Evolutionary conservation across 1,284 basidiomycete species (phyloP), one percentile per base, ranked within the genome.

Genomic region (Spongispora temasekensis): DNA sequence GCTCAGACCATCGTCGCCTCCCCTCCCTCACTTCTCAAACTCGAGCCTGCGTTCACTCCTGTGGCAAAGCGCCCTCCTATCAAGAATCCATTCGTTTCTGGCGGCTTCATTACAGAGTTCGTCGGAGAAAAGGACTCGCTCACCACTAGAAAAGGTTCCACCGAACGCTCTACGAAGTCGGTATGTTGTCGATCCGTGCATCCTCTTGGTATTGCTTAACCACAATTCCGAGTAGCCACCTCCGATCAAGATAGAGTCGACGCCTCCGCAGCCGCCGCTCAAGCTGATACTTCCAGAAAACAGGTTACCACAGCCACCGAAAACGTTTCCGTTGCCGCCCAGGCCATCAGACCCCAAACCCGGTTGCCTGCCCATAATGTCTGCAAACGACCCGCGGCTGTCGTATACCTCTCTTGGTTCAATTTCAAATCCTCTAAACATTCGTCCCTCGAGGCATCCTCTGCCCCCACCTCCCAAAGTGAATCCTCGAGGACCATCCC

Each of bases 41-140:
- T n/a, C n/a, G n/a, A 62, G 27, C 53, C 57, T 12, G 35, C 53
- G 31, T 13, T 51, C 30, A 54, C 61, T 13, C 21, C 40, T 1
- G 52, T 21, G 27, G 34, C 56, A 19, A 71, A 65, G 58, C 64
- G 63, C 5, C 58, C 53, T 34, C 65, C 51, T 51, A 63, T 68
- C 62, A 73, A 57, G 75, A 81, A 81, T 67, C 77, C 80, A n/a
- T 83, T 83, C 60, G 77, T 83, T n/a, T 82, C 82, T n/a, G 79
- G 76, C 27, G 81, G 83, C 12, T 79, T 81, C 53, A 71, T 83
- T 59, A 79, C 78, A 15, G 79, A 81, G 52, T 81, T 82, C 50
- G 74, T 77, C 25, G 76, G 75, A 27, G 65, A 64, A 35, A 68
- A 69, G 30, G 65, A 69, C 31, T 67, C 65, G 3, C 44, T 68